Evolutionary conservation across 2,329 filamentous ascomycete genomes (phyloP).

Genomic region (Aureobasidium melanogenum): DNA sequence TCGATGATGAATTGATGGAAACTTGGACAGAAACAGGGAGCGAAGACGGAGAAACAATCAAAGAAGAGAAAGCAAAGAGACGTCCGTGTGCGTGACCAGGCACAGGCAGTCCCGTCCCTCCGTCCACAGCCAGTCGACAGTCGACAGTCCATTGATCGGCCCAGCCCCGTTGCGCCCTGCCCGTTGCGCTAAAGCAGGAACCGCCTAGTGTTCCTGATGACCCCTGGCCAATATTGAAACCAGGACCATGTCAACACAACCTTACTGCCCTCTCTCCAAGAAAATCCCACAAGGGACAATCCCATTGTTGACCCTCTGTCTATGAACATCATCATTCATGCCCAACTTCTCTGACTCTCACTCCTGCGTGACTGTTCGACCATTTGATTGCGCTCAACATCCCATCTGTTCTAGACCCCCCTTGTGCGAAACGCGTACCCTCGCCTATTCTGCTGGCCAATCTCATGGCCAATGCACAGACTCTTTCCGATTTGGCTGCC

Average conservation of each 20-base stretch:
- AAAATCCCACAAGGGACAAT: neutral
- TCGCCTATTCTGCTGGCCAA: neutral
- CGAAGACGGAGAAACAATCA: constrained; percentile 9
- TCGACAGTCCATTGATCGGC: constrained; percentile 1
- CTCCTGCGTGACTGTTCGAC: neutral
- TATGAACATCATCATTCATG: neutral
- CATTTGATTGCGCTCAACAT: neutral
- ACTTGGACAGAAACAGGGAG: constrained; percentile 1
- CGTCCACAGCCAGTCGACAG: neutral
- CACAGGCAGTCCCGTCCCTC: neutral
- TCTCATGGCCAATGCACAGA: constrained; percentile 5
- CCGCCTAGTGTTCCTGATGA: neutral
- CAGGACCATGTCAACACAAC: neutral
- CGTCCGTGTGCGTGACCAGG: neutral
- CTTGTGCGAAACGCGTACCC: neutral
- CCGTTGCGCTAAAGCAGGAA: constrained; percentile 10
- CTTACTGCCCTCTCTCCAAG: neutral
- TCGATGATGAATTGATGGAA: constrained; percentile 4
- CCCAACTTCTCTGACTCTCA: neutral
- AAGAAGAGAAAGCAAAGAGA: constrained; percentile 3
- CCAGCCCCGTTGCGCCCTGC: constrained; percentile 9
- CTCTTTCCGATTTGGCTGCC: constrained; percentile 1
- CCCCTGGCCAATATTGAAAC: constrained; percentile 10
- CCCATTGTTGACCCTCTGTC: neutral
- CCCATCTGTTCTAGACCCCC: constrained; percentile 3